Evolutionary conservation across 306 rosid genomes (phyloP).

Genomic region (Citrullus amarus): DNA sequence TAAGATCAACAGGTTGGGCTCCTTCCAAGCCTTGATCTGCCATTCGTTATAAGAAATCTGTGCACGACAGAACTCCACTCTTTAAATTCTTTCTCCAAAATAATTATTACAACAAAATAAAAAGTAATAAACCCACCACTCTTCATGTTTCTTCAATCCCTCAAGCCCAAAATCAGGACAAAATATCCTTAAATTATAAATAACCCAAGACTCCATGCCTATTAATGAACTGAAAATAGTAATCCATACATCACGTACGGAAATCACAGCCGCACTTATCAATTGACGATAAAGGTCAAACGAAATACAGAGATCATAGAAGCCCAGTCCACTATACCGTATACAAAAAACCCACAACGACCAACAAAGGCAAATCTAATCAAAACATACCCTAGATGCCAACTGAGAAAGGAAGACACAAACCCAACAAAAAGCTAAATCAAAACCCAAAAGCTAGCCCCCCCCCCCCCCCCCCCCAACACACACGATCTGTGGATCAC

Average conservation of each 20-base stretch:
- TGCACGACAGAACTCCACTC: background rate
- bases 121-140: background rate
- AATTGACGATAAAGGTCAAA: background rate
- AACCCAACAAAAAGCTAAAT: background rate
- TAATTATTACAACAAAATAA: too few species aligned
- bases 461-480: too few species aligned
- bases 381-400: background rate
- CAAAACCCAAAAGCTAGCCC: background rate
- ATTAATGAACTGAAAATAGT: background rate
- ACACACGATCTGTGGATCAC: background rate
- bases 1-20: slow-evolving; percentile 71
- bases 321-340: background rate
- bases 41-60: slow-evolving; percentile 25
- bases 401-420: background rate
- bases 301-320: background rate
- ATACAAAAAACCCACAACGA: background rate
- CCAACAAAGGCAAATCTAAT: background rate
- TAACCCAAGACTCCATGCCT: background rate
- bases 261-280: background rate
- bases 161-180: background rate
- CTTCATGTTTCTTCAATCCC: background rate
- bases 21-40: slow-evolving; percentile 82
- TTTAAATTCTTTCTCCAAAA: background rate
- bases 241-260: background rate
- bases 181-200: background rate